phyloP scores from a whole-genome alignment of 345 rosid species.

The Salix suchowensis region DNA sequence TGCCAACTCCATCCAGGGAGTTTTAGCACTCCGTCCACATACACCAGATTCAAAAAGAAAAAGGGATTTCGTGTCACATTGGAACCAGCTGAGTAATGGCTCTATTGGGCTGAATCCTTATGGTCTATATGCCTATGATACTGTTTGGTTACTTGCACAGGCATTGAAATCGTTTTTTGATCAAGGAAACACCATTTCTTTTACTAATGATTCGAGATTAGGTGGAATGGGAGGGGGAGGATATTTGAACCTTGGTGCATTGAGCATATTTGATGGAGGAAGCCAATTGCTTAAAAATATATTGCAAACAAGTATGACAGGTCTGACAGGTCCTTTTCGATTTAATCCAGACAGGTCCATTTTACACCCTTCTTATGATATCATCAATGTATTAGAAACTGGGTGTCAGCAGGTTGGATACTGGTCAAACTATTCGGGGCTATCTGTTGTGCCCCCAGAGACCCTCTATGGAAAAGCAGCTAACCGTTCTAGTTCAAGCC shows the following conservation, averaged over 20 bases:
- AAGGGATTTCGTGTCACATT: slow-evolving; percentile 51
- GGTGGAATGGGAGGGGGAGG: slow-evolving; percentile 48
- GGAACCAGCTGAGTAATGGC: slow-evolving; percentile 69
- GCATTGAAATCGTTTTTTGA: slow-evolving; percentile 64
- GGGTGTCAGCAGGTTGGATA: slow-evolving; percentile 60
- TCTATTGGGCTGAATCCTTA: slow-evolving; percentile 66
- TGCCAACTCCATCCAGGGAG: slow-evolving; percentile 49
- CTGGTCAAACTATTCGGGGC: slow-evolving; percentile 90
- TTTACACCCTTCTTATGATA: slow-evolving; percentile 60
- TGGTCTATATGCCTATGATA: slow-evolving; percentile 80
- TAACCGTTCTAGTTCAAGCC: slow-evolving; percentile 72
- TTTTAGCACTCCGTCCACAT: slow-evolving; percentile 65
- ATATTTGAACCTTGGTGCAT: slow-evolving; percentile 56
- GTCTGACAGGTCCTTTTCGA: slow-evolving; percentile 62
- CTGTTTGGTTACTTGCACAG: slow-evolving; percentile 83
- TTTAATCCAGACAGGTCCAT: slow-evolving; percentile 56
- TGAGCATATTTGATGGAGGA: slow-evolving; percentile 79
- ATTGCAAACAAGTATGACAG: slow-evolving; percentile 61
- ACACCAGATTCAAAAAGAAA: slow-evolving; percentile 58
- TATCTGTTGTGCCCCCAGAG: slow-evolving; percentile 75
- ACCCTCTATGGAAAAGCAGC: slow-evolving; percentile 49
- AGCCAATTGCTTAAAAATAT: slow-evolving; percentile 45
- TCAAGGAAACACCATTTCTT: slow-evolving; percentile 62
- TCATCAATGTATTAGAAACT: slow-evolving; percentile 47
- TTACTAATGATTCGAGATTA: slow-evolving; percentile 57